Conservation (phyloP, 2,329 filamentous ascomycete species). For the Colletotrichum euphorbiae region DNA sequence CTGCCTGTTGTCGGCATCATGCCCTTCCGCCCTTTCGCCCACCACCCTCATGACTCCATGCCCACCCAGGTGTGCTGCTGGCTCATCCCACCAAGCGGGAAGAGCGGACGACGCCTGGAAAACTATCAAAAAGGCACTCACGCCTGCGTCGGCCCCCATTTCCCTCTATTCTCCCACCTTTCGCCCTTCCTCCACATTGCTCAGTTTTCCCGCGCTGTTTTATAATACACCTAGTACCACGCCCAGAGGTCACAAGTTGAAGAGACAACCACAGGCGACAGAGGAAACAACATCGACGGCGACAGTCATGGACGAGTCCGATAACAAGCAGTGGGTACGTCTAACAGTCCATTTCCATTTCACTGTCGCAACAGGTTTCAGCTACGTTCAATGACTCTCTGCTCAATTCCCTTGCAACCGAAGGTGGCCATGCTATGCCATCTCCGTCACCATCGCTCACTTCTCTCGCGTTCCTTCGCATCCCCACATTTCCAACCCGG, state of each 20-base stretch:
- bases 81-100: conserved; percentile 32
- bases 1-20: conserved; percentile 31
- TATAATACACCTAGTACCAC: not conserved
- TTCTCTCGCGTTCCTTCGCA: conserved; percentile 41
- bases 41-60: conserved; percentile 33
- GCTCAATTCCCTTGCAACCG: not conserved
- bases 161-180: conserved; percentile 9
- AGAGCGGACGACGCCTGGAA: conserved; percentile 16
- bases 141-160: conserved; percentile 15
- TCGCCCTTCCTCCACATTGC: conserved; percentile 18
- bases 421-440: not conserved
- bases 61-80: conserved; percentile 12
- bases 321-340: conserved; percentile 64
- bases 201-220: not conserved
- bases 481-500: conserved; percentile 22
- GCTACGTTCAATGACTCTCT: too few species aligned
- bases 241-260: not conserved
- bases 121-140: conserved; percentile 34
- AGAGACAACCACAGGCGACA: not conserved
- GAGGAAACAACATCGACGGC: conserved; percentile 1
- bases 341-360: not conserved
- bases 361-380: not conserved
- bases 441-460: conserved; percentile 30
- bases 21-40: not conserved
- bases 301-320: conserved; percentile 42